These are phyloP conservation scores for Staphylotrichum longicolle DNA, from an alignment of 495 filamentous ascomycete species.

Conservation along the genomic window DNA sequence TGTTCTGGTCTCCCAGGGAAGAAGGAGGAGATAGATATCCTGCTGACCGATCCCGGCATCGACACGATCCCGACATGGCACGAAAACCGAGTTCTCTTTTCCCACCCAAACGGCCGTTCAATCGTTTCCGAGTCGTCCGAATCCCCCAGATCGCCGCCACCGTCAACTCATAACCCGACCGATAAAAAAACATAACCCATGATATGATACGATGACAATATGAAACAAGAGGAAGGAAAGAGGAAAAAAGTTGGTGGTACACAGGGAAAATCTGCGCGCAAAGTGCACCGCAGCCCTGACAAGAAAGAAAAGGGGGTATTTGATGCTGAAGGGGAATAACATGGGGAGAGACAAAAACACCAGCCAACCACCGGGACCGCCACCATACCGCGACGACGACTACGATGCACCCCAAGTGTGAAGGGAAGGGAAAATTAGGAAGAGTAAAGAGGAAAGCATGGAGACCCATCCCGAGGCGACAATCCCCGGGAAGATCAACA, in stretches of 20 bases:
- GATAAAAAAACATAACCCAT: background rate
- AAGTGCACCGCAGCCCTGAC: background rate
- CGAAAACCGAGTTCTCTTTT: too few species aligned
- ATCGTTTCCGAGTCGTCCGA: background rate
- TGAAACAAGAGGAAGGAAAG: background rate
- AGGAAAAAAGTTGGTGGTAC: slow-evolving; percentile 18
- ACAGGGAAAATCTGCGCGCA: slow-evolving; percentile 13
- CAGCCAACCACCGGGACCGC: background rate
- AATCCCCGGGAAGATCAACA: background rate
- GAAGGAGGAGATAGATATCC: too few species aligned
- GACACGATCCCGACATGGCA: too few species aligned
- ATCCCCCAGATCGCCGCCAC: background rate
- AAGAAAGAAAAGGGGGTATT: slow-evolving; percentile 26
- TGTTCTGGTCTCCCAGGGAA: too few species aligned
- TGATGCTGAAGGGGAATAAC: slow-evolving; percentile 21
- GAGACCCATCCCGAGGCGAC: too few species aligned
- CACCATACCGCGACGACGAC: background rate
- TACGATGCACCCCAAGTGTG: background rate
- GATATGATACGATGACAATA: background rate
- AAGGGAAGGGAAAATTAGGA: too few species aligned
- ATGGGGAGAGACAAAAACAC: background rate
- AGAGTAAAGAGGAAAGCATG: too few species aligned
- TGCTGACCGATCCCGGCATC: too few species aligned
- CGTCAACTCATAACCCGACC: too few species aligned
- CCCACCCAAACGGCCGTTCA: too few species aligned